Conservation (phyloP, 2,329 filamentous ascomycete species). For the Nigrospora oryzae region DNA sequence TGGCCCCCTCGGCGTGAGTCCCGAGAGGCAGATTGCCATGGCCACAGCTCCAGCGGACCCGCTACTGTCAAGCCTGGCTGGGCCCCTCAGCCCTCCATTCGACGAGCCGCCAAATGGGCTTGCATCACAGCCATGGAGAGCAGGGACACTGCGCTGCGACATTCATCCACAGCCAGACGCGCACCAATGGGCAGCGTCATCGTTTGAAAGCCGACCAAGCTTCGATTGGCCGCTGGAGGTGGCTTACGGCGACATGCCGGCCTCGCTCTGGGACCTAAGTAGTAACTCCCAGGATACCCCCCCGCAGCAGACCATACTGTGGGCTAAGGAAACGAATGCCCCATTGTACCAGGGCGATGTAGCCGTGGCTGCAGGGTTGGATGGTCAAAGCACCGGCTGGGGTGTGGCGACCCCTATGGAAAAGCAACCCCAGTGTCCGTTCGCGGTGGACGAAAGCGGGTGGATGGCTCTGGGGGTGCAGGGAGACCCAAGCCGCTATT, state of each 20-base stretch:
- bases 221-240: not conserved
- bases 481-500: no score
- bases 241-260: not conserved
- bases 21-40: conserved; percentile 12
- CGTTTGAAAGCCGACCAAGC: conserved; percentile 3
- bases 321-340: conserved; percentile 4
- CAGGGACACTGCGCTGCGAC: no score
- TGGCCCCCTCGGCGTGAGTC: conserved; percentile 22
- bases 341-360: not conserved
- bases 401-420: no score
- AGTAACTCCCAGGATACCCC: not conserved
- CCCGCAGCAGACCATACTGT: conserved; percentile 1
- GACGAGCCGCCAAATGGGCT: no score
- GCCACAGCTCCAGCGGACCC: conserved; percentile 10
- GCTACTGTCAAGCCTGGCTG: conserved; percentile 20
- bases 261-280: no score
- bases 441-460: no score
- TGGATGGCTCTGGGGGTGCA: no score
- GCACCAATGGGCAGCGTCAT: conserved; percentile 5
- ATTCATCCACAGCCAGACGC: no score
- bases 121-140: no score
- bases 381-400: no score
- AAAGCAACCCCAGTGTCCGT: no score
- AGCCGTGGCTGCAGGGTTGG: no score
- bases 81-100: not conserved